These are phyloP conservation scores for Calendula officinalis DNA, from an alignment of 129 eudicot species.

Conservation along the genomic window DNA sequence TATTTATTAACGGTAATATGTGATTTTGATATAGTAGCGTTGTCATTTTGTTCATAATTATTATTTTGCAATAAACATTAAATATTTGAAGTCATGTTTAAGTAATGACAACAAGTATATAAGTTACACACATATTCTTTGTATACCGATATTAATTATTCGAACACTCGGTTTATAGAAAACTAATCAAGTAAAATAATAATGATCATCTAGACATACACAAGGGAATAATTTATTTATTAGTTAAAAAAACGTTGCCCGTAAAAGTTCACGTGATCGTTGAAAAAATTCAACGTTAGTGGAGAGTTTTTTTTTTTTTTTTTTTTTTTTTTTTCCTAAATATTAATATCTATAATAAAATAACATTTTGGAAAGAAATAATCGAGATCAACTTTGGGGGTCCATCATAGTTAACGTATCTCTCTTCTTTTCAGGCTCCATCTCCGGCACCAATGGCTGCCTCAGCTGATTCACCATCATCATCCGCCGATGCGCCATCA, in stretches of 20 bases:
- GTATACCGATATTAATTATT: too few relatives aligned
- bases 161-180: too few relatives aligned
- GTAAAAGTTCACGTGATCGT: slow-evolving; percentile 15
- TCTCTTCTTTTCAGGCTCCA: slow-evolving; percentile 27
- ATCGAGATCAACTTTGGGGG: background rate
- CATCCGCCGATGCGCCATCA: slow-evolving; percentile 26
- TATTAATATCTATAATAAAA: background rate
- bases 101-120: too few relatives aligned
- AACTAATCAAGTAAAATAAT: background rate
- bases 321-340: too few relatives aligned
- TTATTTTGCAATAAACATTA: too few relatives aligned
- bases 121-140: too few relatives aligned
- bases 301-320: background rate
- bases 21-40: too few relatives aligned
- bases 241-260: background rate
- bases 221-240: background rate
- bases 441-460: slow-evolving; percentile 29
- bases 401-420: background rate
- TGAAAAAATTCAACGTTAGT: background rate
- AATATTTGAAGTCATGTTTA: too few relatives aligned
- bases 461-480: slow-evolving; percentile 7
- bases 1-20: too few relatives aligned
- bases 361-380: background rate
- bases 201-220: too few relatives aligned
- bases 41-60: too few relatives aligned